Conservation (phyloP, 305 asterid genomes). For the Petunia hybrid region DNA sequence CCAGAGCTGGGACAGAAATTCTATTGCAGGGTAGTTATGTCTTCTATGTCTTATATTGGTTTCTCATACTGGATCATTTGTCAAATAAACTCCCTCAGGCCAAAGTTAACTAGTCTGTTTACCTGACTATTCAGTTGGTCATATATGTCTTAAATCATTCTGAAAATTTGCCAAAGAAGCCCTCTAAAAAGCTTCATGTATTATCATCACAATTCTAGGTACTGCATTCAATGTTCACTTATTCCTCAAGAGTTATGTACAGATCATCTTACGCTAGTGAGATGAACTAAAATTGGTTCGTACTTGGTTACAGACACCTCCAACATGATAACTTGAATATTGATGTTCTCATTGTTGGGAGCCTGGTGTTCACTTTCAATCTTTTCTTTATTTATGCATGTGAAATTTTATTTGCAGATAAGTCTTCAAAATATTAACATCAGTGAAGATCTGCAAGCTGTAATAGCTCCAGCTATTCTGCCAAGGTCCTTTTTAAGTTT, state of each 20-base stretch:
- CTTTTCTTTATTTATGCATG: not conserved
- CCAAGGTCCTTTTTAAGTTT: conserved; percentile 84
- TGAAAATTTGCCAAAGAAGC: not conserved
- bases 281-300: not conserved
- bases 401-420: conserved; percentile 54
- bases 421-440: conserved; percentile 71
- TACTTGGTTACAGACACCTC: not conserved
- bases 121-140: not conserved
- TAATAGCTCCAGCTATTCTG: conserved; percentile 83
- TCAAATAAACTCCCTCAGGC: not conserved
- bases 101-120: not conserved
- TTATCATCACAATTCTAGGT: not conserved
- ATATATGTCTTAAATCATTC: not conserved
- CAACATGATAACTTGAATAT: not conserved
- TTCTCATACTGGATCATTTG: not conserved
- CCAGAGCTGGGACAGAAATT: not conserved
- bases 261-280: not conserved
- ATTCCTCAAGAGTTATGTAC: not conserved
- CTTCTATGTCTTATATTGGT: not conserved
- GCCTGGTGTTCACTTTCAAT: not conserved
- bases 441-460: conserved; percentile 79
- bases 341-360: conserved; percentile 21
- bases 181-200: not conserved
- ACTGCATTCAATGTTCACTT: not conserved
- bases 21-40: not conserved